Percentiles rank a stretch among this genome's conserved stretches.
These are phyloP conservation scores for Pseudopyricularia javanii DNA, from an alignment of 2,329 filamentous ascomycete species.

Conservation along the genomic window DNA sequence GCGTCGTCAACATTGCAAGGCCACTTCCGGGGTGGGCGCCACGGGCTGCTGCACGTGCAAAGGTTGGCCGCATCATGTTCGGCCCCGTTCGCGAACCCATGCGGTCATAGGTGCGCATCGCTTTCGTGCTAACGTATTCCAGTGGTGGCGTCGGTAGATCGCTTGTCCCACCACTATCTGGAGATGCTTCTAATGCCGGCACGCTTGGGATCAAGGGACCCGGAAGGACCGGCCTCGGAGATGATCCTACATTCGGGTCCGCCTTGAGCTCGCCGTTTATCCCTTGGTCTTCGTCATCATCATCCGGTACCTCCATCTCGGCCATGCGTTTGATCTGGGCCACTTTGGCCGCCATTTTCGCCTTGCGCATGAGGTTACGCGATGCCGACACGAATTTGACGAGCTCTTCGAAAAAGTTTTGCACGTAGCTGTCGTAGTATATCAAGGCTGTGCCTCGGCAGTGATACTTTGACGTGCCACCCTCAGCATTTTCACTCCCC, in stretches of 20 bases:
- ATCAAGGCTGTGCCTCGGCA: conserved; percentile 69
- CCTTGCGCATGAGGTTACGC: conserved; percentile 75
- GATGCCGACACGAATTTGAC: conserved; percentile 72
- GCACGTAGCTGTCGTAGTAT: conserved; percentile 84
- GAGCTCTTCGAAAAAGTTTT: conserved; percentile 69
- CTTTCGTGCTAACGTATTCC: conserved; percentile 23
- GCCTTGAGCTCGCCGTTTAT: conserved; percentile 1
- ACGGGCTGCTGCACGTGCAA: conserved; percentile 10
- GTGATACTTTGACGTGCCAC: conserved; percentile 43
- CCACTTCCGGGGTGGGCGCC: not conserved
- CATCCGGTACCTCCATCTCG: conserved; percentile 43
- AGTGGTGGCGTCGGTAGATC: conserved; percentile 19
- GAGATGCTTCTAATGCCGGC: conserved; percentile 5
- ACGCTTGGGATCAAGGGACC: not conserved
- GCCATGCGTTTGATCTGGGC: conserved; percentile 50
- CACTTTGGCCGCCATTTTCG: conserved; percentile 70
- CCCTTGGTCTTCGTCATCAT: conserved; percentile 27
- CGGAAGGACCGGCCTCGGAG: not conserved
- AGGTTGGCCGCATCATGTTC: conserved; percentile 12
- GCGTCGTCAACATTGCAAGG: conserved; percentile 8
- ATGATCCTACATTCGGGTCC: not conserved
- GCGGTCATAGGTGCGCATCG: conserved; percentile 17
- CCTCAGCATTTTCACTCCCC: conserved; percentile 21
- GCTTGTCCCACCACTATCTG: conserved; percentile 1
- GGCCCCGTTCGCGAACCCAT: conserved; percentile 11